These are phyloP conservation scores for Omphalea diandra DNA, from an alignment of 441 rosid genomes.

Conservation along the genomic window DNA sequence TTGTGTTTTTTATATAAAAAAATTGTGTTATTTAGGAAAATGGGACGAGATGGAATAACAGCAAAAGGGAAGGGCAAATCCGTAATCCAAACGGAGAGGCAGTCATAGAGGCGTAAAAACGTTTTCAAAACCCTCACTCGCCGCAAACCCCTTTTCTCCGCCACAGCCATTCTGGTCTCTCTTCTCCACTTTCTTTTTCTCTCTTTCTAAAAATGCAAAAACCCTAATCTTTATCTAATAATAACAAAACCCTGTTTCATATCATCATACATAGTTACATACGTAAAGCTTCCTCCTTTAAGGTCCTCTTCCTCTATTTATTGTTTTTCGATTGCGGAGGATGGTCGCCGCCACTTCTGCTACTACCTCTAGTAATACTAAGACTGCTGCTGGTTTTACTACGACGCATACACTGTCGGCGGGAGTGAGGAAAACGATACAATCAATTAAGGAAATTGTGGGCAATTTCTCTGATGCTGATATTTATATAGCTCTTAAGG, in stretches of 20 bases:
- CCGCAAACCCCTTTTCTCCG: conserved; percentile 10
- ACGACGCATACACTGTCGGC: conserved; percentile 39
- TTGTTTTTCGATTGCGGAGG: neutral
- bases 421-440: conserved; percentile 52
- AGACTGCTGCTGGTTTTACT: neutral
- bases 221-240: conserved; percentile 36
- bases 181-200: neutral
- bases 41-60: neutral
- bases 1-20: too few relatives aligned
- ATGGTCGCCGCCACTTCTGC: conserved; percentile 50
- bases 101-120: conserved; percentile 18
- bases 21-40: too few relatives aligned
- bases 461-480: conserved; percentile 77
- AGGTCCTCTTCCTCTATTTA: neutral
- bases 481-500: conserved; percentile 65
- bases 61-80: conserved; percentile 21
- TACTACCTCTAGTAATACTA: neutral
- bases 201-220: conserved; percentile 28
- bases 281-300: neutral
- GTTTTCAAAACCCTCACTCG: conserved; percentile 39
- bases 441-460: conserved; percentile 73
- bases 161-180: conserved; percentile 21
- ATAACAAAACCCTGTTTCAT: too few relatives aligned
- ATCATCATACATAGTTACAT: too few relatives aligned
- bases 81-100: conserved; percentile 3